phyloP scores from a whole-genome alignment of 2,329 filamentous ascomycete species.

The Sporothrix euskadiensis region DNA sequence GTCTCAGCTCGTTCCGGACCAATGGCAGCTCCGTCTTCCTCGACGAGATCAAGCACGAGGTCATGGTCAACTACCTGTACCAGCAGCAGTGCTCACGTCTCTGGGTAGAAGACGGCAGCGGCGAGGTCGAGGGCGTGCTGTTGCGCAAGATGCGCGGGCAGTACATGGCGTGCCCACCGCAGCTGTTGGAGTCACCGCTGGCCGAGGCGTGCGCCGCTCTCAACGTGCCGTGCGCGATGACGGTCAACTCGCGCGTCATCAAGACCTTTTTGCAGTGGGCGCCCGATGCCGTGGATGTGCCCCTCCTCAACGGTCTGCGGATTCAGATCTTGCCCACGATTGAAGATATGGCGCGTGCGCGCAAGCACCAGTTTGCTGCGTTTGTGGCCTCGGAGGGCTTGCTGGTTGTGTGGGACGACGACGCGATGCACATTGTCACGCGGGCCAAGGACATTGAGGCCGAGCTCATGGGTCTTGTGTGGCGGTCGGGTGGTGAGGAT shows the following conservation, averaged over 20 bases:
- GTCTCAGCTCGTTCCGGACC: slow-evolving; percentile 40
- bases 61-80: slow-evolving; percentile 81
- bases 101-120: slow-evolving; percentile 70
- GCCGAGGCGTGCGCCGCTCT: slow-evolving; percentile 65
- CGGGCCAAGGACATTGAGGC: slow-evolving; percentile 72
- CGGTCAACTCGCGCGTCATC: slow-evolving; percentile 76
- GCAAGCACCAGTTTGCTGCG: slow-evolving; percentile 78
- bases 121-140: slow-evolving; percentile 70
- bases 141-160: slow-evolving; percentile 66
- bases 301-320: slow-evolving; percentile 72
- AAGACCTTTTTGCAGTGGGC: slow-evolving; percentile 75
- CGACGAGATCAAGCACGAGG: slow-evolving; percentile 75
- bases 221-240: slow-evolving; percentile 78
- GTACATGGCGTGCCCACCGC: slow-evolving; percentile 72
- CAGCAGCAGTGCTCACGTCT: slow-evolving; percentile 74
- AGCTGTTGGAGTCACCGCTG: slow-evolving; percentile 62
- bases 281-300: slow-evolving; percentile 71
- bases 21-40: slow-evolving; percentile 57
- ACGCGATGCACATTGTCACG: slow-evolving; percentile 67
- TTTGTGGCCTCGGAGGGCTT: slow-evolving; percentile 72
- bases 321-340: slow-evolving; percentile 74
- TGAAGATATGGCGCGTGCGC: slow-evolving; percentile 66
- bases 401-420: slow-evolving; percentile 80
- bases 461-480: slow-evolving; percentile 75
- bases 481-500: slow-evolving; percentile 59